Evolutionary conservation across 352 stramenopile genomes (phyloP), one percentile per base, ranked within the genome.

Genomic region (Saprolegnia diclina): DNA sequence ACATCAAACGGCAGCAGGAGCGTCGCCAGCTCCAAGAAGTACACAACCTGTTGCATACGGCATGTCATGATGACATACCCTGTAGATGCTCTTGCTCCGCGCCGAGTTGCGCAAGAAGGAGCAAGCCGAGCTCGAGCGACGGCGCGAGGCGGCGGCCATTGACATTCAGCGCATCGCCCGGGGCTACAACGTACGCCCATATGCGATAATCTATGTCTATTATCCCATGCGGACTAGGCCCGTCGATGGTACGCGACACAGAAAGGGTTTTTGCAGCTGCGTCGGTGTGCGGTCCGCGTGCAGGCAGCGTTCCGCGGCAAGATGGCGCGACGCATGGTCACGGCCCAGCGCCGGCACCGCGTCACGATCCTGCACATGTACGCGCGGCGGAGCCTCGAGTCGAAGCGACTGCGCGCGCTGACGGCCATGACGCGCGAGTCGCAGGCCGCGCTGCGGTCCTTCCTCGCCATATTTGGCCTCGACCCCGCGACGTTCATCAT

Each of bases 281-380:
- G 81, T 14, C 83, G 81, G 0, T 82, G 72, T 64, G 83, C 80
- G 0, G 54, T 75, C 4, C 81, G 76, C 1, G 62, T 94, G 0
- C 85, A 94, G 61, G 85, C 85, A 0, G 67, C 91, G 3, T 91
- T 92, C 61, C 78, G 85, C 14, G 83, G 85, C 3, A 79, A 83
- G 1, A 89, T 91, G 61, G 85, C 82, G 0, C 76, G 85, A 6
- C 74, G 82, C 35, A 76, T 78, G 1, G 88, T 85, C 4, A 79
- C 82, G 14, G 85, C 85, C n/a, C 71, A 90, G 9, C 72, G 85
- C 24, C 77, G 85, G 9, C 90, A 85, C 56, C 90, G 86, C 46
- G 77, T 91, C 38, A 89, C 82, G 0, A 79, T 85, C 1, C 90
- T 94, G 80, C 83, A 94, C 54, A 75, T 94, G 57, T 65, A 90